Evolutionary conservation across 805 yeast genomes (phyloP), one percentile per base, ranked within the genome.

Genomic region (Yamadazyma laniorum): DNA sequence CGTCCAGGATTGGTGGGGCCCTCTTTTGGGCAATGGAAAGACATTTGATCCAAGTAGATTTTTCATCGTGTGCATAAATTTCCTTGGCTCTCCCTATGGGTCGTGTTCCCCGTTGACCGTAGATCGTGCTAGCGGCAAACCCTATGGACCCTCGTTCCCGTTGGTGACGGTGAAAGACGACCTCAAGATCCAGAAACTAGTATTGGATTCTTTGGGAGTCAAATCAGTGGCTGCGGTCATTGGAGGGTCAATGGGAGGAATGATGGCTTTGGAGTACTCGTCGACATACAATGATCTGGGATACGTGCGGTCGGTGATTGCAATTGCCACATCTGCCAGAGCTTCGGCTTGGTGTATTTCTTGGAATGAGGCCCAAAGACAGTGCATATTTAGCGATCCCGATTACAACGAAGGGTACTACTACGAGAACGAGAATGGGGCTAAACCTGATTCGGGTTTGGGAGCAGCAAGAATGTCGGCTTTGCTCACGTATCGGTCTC

Each of bases 221-320:
- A 74, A 72, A 37, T 75, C 80, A 40, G 68, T 91, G 19, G 96
- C 97, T 1, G 76, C 82, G 35, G 95, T 85, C 13, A 77, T 93
- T 40, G 99, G 99, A 27, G 99, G 99, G 0, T 90, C 98, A 18
- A 93, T 93, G 99, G 99, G 99, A 29, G 99, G 99, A 14, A 93
- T 93, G 98, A 66, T 89, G 31, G 88, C 90, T 0, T 66, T 93
- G 51, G 99, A 93, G 59, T 93, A 87, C 75, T 78, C 89, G 3
- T 55, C 70, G 1, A 63, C 64, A 2, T 87, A 76, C 56, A 81
- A 78, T 39, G 83, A 83, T 3, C 58, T 68, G 1, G 74, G 71
- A 2, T 93, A 77, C 55, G 95, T 93, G 23, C 74, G 74, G 42
- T 68, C 75, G 29, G 69, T 85, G 16, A 81, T 91, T 11, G 91